A percentile compares a stretch with the other conserved stretches of the same genome.
Conservation (phyloP, 352 stramenopile genomes). For the Aphanomyces astaci region DNA sequence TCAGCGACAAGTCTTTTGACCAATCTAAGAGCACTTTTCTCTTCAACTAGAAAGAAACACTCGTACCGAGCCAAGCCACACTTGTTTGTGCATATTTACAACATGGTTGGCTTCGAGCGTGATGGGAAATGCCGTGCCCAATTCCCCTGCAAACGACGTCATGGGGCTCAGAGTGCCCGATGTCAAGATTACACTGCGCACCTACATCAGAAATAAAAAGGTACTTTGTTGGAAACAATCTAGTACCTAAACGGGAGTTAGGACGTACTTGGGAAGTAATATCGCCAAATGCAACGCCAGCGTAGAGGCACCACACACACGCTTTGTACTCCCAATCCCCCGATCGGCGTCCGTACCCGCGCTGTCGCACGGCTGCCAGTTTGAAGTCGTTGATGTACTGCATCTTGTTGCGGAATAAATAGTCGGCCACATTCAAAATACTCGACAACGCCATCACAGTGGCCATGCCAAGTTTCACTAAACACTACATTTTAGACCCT, state of each 20-base stretch:
- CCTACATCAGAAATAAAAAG: slow-evolving; percentile 26
- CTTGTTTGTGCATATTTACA: slow-evolving; percentile 80
- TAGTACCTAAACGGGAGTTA: too few species aligned
- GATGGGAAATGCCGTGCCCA: slow-evolving; percentile 73
- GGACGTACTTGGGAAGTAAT: slow-evolving; percentile 29
- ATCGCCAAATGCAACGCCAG: slow-evolving; percentile 75
- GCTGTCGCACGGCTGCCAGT: slow-evolving; percentile 45
- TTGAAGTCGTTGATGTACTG: slow-evolving; percentile 82
- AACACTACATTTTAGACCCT: too few species aligned
- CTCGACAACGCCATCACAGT: slow-evolving; percentile 48
- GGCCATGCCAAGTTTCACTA: slow-evolving; percentile 36
- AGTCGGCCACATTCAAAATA: slow-evolving; percentile 63
- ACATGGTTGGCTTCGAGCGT: slow-evolving; percentile 80
- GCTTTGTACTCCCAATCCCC: slow-evolving; percentile 57
- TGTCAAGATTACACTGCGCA: slow-evolving; percentile 70
- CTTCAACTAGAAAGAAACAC: too few species aligned
- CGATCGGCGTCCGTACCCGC: slow-evolving; percentile 10
- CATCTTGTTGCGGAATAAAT: slow-evolving; percentile 70
- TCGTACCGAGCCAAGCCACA: slow-evolving; percentile 56
- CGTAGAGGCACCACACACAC: slow-evolving; percentile 82
- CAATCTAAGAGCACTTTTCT: too few species aligned
- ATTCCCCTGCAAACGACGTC: slow-evolving; percentile 78
- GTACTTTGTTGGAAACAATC: not conserved
- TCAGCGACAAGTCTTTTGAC: too few species aligned
- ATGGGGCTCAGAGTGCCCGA: slow-evolving; percentile 81